These are phyloP conservation scores for Gomphus bonarii DNA, from an alignment of 1,284 basidiomycete genomes.

Conservation along the genomic window DNA sequence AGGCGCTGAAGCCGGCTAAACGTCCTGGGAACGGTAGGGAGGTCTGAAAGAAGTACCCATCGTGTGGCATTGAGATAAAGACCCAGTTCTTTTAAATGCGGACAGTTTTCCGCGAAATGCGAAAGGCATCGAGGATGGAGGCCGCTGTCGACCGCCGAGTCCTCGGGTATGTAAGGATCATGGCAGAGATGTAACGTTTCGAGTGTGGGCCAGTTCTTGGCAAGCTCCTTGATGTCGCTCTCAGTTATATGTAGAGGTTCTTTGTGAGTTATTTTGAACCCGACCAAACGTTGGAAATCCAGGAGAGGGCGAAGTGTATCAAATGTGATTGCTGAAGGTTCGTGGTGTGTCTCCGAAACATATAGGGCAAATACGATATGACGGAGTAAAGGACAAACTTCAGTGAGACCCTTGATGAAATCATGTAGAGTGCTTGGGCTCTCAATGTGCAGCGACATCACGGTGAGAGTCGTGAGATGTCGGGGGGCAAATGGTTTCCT, in stretches of 20 bases:
- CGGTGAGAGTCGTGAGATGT: conserved; percentile 38
- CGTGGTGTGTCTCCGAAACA: conserved; percentile 12
- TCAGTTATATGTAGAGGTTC: conserved; percentile 37
- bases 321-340: conserved; percentile 30
- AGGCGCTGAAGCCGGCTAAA: conserved; percentile 9
- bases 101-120: conserved; percentile 44
- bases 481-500: conserved; percentile 32
- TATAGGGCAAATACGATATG: conserved; percentile 19
- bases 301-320: conserved; percentile 40
- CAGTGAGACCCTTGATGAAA: conserved; percentile 33
- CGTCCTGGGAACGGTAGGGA: neutral
- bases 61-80: conserved; percentile 35
- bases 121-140: conserved; percentile 42
- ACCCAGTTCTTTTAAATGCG: conserved; percentile 37
- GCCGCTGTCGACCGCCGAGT: conserved; percentile 23
- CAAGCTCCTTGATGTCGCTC: conserved; percentile 38
- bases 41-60: conserved; percentile 5
- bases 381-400: conserved; percentile 36
- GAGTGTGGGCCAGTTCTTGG: conserved; percentile 37
- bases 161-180: conserved; percentile 27
- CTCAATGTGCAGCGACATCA: conserved; percentile 37
- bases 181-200: conserved; percentile 38
- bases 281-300: conserved; percentile 31
- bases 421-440: conserved; percentile 29
- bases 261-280: conserved; percentile 43